A percentile compares a stretch with the other conserved stretches of the same genome.
Evolutionary conservation across 106 monocot genomes (phyloP).

Genomic region (Apostasia ramifera): DNA sequence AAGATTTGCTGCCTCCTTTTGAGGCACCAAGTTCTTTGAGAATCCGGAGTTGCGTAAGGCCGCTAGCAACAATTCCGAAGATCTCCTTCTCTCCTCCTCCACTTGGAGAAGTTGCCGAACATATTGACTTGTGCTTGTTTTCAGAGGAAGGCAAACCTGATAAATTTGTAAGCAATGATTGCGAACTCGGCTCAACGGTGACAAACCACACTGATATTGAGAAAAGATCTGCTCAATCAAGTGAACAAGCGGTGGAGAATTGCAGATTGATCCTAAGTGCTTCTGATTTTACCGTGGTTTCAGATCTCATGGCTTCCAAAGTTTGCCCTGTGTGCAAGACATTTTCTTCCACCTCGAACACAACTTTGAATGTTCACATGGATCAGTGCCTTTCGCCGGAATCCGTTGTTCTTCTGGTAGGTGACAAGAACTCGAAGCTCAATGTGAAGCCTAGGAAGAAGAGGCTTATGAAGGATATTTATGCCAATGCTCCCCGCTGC

Average conservation of each 20-base stretch:
- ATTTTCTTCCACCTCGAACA: constrained; percentile 81
- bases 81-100: too few relatives aligned
- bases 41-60: constrained; percentile 2
- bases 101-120: background rate
- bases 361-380: constrained; percentile 86
- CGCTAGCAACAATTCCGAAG: background rate
- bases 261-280: constrained; percentile 33
- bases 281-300: constrained; percentile 34
- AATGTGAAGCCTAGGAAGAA: constrained; percentile 72
- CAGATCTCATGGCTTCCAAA: constrained; percentile 75
- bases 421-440: constrained; percentile 9
- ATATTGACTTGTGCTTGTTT: background rate
- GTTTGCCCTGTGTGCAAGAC: constrained; percentile 88
- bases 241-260: constrained; percentile 29
- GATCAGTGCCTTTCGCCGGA: constrained; percentile 74
- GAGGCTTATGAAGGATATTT: constrained; percentile 72
- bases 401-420: constrained; percentile 15
- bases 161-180: background rate
- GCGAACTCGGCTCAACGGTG: too few relatives aligned
- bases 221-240: background rate
- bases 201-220: too few relatives aligned
- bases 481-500: constrained; percentile 39
- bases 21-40: constrained; percentile 58
- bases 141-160: background rate
- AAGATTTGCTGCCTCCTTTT: constrained; percentile 64